Conservation (phyloP, 2,329 filamentous ascomycete genomes). For the Sclerotinia minor region DNA sequence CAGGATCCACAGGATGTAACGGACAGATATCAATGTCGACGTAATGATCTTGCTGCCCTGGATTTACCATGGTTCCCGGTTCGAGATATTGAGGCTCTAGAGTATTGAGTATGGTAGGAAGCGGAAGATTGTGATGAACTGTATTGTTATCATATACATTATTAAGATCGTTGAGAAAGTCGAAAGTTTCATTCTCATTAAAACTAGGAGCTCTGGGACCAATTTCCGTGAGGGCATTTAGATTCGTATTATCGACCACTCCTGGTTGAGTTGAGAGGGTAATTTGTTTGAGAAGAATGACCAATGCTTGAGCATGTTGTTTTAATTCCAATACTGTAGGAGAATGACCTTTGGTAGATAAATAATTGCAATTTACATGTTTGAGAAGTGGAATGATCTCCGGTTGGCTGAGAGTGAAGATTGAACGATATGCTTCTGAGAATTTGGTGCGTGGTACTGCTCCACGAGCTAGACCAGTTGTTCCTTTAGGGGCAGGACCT, state of each 20-base stretch:
- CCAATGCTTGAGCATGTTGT: conserved; percentile 59
- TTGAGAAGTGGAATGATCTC: conserved; percentile 38
- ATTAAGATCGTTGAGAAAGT: conserved; percentile 57
- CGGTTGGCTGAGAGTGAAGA: conserved; percentile 25
- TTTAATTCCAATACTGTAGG: conserved; percentile 60
- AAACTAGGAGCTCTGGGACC: background rate
- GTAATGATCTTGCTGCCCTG: conserved; percentile 13
- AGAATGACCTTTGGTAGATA: conserved; percentile 53
- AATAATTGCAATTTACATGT: conserved; percentile 58
- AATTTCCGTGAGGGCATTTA: background rate
- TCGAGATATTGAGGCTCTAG: conserved; percentile 24
- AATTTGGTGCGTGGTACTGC: conserved; percentile 24
- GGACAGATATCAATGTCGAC: conserved; percentile 35
- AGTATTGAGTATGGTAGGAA: conserved; percentile 36
- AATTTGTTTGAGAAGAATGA: conserved; percentile 53
- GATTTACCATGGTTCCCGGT: conserved; percentile 18
- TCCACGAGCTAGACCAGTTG: conserved; percentile 9
- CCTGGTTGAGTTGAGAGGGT: conserved; percentile 44
- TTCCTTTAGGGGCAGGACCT: conserved; percentile 2
- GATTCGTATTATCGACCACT: conserved; percentile 35
- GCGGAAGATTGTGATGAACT: conserved; percentile 34
- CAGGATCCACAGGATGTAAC: conserved; percentile 27
- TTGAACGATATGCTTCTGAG: conserved; percentile 30
- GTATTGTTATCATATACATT: conserved; percentile 45
- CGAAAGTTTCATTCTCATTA: conserved; percentile 51